phyloP scores from a whole-genome alignment of 2,329 filamentous ascomycete species.

The Clonostachys sp. region DNA sequence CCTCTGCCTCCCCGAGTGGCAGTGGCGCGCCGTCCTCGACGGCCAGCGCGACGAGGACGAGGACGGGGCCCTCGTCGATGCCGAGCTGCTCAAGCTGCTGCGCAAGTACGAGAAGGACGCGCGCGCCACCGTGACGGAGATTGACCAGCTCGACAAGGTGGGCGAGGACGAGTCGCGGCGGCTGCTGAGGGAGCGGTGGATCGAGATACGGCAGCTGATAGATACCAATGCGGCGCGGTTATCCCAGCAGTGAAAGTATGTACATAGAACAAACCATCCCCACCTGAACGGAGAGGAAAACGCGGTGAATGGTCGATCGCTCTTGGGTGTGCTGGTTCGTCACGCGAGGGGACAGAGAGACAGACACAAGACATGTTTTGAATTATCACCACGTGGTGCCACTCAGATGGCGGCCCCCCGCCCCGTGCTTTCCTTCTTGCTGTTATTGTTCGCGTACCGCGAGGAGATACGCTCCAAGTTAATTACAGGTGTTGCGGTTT shows the following conservation, averaged over 20 bases:
- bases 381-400: too few relatives aligned
- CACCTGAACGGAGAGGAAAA: too few relatives aligned
- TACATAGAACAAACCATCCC: background rate
- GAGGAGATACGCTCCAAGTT: too few relatives aligned
- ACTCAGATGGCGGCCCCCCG: too few relatives aligned
- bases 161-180: conserved; percentile 17
- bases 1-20: conserved; percentile 22
- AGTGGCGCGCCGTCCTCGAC: conserved; percentile 41
- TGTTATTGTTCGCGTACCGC: too few relatives aligned
- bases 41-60: conserved; percentile 39
- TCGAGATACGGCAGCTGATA: conserved; percentile 16
- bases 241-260: background rate
- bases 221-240: conserved; percentile 7
- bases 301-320: too few relatives aligned
- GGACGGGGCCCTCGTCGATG: conserved; percentile 30
- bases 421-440: too few relatives aligned
- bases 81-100: conserved; percentile 29
- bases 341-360: too few relatives aligned
- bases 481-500: too few relatives aligned
- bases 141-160: conserved; percentile 16
- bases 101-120: conserved; percentile 22
- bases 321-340: too few relatives aligned
- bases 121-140: conserved; percentile 24
- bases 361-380: too few relatives aligned
- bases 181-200: conserved; percentile 12